Evolutionary conservation across 768 basidiomycete genomes (phyloP), one percentile per base, ranked within the genome.

Genomic region (Suillus plorans): DNA sequence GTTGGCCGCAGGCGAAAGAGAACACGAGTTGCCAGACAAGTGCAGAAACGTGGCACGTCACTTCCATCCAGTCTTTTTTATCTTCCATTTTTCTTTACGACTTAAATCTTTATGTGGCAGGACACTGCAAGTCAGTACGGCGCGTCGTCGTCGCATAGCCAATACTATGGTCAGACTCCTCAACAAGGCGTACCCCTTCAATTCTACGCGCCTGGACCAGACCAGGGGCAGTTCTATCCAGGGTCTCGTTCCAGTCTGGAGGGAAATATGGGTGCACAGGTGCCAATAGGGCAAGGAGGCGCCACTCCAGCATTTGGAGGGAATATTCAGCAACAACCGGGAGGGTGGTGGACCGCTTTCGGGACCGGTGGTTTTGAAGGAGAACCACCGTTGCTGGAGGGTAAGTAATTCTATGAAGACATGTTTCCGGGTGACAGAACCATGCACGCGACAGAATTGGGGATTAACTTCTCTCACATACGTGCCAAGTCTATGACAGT

Each of bases 391-490:
- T 79, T 99, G 72, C 85, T 99, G 61, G 89, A 99, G 87, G 97
- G 97, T 94, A 68, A 70, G 82, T 77, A 37, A 42, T 28, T 45
- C 62, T 28, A 18, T 37, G n/a, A 52, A 5, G 4, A 7, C 10
- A n/a, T 56, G n/a, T 16, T 57, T 20, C 60, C 57, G 44, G 61
- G 61, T 61, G 44, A 44, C 44, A 31, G 60, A 22, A 14, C 34
- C 28, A 37, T 49, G 25, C 31, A 39, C 28, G 16, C 10, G 61
- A 16, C 71, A 99, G 97, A 99, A 75, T 88, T 99, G 42, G 97
- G 97, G 47, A 96, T 99, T 75, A 99, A 99, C 80, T 97, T 99
- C 69, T 87, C 89, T 42, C 97, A 99, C 75, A 99, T 99, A 78
- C 86, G 91, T 42, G 89, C 86, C 63, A 99, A 99, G 81, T 93